These are phyloP conservation scores for Sarocladium strictum DNA, from an alignment of 2,329 filamentous ascomycete genomes.

Conservation along the genomic window DNA sequence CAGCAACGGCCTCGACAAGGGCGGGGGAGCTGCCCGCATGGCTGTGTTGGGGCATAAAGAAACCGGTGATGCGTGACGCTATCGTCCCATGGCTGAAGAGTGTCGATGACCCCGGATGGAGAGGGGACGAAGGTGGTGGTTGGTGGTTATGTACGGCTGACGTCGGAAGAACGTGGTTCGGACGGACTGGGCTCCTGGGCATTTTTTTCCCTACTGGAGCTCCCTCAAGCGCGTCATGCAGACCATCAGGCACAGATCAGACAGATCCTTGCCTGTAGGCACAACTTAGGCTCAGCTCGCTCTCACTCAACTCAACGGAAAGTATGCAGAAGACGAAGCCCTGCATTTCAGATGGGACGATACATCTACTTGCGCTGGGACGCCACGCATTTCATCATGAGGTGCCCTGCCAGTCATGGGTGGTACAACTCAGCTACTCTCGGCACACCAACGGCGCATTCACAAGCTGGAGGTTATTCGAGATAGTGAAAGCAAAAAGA, in stretches of 20 bases:
- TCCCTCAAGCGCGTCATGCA: neutral
- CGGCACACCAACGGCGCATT: too few species aligned
- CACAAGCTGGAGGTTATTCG: too few species aligned
- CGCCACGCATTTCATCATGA: too few species aligned
- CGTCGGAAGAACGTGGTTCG: neutral
- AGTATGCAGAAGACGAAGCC: too few species aligned
- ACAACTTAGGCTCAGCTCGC: too few species aligned
- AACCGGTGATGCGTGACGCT: constrained; percentile 6
- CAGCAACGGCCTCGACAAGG: constrained; percentile 80
- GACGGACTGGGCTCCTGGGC: neutral
- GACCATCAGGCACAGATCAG: too few species aligned
- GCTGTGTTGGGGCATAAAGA: constrained; percentile 41
- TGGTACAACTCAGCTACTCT: neutral
- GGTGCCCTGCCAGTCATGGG: neutral
- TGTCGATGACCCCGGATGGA: constrained; percentile 18
- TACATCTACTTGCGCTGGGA: too few species aligned
- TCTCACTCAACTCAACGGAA: too few species aligned
- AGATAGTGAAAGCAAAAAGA: neutral
- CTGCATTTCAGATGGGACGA: too few species aligned
- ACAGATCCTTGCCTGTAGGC: too few species aligned
- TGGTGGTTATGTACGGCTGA: neutral
- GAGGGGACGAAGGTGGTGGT: neutral
- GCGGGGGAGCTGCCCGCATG: constrained; percentile 65
- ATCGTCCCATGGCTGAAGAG: constrained; percentile 10
- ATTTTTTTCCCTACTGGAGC: constrained; percentile 5